A percentile compares a stretch with the other conserved stretches of the same genome.
Conservation (phyloP, 108 stramenopile species). For the Schizochytrium sp. region DNA sequence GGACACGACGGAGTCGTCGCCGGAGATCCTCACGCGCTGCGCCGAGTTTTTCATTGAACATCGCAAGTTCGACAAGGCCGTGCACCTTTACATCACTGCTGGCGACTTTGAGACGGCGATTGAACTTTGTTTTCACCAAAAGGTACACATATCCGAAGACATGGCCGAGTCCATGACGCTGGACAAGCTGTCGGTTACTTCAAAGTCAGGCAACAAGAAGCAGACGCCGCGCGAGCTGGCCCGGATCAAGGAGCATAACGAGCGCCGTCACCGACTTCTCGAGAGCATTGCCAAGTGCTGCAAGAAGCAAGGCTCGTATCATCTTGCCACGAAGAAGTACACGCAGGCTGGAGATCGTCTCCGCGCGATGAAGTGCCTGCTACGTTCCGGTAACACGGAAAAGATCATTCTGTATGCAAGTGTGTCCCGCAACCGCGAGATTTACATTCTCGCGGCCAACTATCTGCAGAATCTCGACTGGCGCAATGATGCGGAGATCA, state of each 20-base stretch:
- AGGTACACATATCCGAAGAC: constrained; percentile 43
- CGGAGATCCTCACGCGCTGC: constrained; percentile 38
- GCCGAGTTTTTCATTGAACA: constrained; percentile 55
- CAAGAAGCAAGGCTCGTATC: constrained; percentile 49
- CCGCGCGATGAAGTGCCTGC: constrained; percentile 57
- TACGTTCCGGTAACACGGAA: constrained; percentile 57
- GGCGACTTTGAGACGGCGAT: constrained; percentile 34
- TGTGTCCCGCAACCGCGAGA: constrained; percentile 42
- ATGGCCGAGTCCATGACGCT: constrained; percentile 50
- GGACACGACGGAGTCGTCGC: not conserved
- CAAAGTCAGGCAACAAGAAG: not conserved
- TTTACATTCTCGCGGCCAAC: constrained; percentile 63
- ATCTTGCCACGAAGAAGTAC: constrained; percentile 62
- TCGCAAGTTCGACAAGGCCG: constrained; percentile 52
- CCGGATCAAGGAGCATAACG: not conserved
- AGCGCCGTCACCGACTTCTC: constrained; percentile 32
- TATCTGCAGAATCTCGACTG: constrained; percentile 59
- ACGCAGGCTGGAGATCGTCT: constrained; percentile 60
- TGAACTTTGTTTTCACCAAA: constrained; percentile 41
- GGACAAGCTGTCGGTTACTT: not conserved
- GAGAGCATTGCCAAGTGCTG: constrained; percentile 40
- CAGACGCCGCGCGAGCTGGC: not conserved
- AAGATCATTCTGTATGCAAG: constrained; percentile 57
- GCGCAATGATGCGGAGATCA: constrained; percentile 44
- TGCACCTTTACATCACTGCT: constrained; percentile 36